Evolutionary conservation across 2,329 filamentous ascomycete genomes (phyloP).

Genomic region (Polytolypa hystricis): DNA sequence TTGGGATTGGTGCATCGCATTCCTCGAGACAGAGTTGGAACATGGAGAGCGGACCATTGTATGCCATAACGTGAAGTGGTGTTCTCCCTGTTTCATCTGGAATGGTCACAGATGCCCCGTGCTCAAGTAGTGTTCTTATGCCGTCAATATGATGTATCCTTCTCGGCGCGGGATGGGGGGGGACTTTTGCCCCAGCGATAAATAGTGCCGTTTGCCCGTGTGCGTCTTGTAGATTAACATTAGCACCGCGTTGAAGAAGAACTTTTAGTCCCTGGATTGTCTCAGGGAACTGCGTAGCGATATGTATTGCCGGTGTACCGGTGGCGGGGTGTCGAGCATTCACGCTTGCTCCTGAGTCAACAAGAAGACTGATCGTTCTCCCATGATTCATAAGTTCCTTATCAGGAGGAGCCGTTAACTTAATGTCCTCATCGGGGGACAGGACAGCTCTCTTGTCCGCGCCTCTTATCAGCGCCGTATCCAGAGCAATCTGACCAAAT

Average conservation of each 20-base stretch:
- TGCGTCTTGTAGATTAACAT: background rate
- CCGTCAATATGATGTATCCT: background rate
- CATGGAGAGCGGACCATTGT: background rate
- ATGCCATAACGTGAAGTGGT: slow-evolving; percentile 1
- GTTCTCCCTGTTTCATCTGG: slow-evolving; percentile 1
- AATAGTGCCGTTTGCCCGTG: background rate
- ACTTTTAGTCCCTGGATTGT: slow-evolving; percentile 2
- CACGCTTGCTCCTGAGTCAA: background rate
- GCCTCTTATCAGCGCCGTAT: background rate
- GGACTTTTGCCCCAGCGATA: background rate
- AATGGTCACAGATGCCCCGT: slow-evolving; percentile 1
- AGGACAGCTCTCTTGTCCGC: background rate
- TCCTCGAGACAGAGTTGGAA: background rate
- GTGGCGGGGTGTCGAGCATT: background rate
- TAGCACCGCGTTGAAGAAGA: slow-evolving; percentile 1
- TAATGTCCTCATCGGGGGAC: background rate
- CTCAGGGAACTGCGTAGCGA: background rate
- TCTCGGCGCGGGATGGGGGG: background rate
- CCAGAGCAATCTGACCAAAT: background rate
- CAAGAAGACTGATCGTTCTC: background rate
- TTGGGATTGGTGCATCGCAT: background rate
- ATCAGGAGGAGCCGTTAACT: background rate
- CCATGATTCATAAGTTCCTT: background rate
- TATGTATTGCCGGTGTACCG: background rate
- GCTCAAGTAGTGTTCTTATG: slow-evolving; percentile 1